Conservation (phyloP, 2,329 filamentous ascomycete species). For the Colletotrichum caudatum region DNA sequence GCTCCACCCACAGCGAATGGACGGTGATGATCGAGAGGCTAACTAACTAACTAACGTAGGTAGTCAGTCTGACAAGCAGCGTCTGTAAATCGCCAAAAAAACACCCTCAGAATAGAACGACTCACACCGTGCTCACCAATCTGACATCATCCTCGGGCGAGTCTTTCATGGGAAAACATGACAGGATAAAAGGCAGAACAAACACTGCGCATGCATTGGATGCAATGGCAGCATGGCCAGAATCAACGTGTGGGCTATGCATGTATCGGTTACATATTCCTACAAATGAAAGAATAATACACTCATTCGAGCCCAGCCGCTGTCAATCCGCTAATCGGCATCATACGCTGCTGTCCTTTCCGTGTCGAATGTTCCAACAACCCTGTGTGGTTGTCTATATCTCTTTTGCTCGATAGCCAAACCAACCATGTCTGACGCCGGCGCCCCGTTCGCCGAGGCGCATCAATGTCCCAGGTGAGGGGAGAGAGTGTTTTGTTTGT, state of each 20-base stretch:
- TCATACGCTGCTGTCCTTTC: constrained; percentile 8
- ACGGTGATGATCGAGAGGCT: background rate
- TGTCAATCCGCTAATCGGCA: background rate
- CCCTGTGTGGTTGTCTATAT: background rate
- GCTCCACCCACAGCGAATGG: background rate
- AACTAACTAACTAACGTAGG: background rate
- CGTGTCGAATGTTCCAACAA: background rate
- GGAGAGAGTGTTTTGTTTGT: constrained; percentile 28
- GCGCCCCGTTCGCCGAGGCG: constrained; percentile 5
- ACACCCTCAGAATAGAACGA: background rate
- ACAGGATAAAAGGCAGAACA: background rate
- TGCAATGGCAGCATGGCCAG: background rate
- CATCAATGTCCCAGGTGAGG: constrained; percentile 27
- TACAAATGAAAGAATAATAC: constrained; percentile 41
- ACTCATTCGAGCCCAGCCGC: constrained; percentile 23
- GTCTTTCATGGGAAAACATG: background rate
- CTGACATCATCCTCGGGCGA: background rate
- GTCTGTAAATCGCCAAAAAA: background rate
- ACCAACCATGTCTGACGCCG: constrained; percentile 27
- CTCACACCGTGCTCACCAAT: background rate
- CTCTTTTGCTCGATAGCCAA: constrained; percentile 18
- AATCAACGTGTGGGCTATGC: background rate
- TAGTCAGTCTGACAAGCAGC: background rate
- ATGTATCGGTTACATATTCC: constrained; percentile 34
- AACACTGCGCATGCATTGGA: no score